Percentiles rank a stretch among this genome's conserved stretches.
Evolutionary conservation across 225 moss, liverwort and hornwort genomes (phyloP).

Genomic region (Sphagnum tenellum): DNA sequence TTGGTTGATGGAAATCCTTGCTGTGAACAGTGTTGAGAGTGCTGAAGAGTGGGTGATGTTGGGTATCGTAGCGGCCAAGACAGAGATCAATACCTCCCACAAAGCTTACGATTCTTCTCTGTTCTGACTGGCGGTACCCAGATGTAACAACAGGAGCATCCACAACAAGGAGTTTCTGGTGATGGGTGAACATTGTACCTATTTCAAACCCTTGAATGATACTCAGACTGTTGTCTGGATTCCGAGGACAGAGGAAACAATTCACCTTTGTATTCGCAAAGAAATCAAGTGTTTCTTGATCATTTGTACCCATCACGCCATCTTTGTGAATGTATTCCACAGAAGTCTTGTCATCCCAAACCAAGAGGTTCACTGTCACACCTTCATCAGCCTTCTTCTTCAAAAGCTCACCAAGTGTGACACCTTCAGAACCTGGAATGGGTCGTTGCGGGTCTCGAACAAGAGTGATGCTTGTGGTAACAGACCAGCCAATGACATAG

Average conservation of each 20-base stretch:
- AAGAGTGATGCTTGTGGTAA: constrained; percentile 69
- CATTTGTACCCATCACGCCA: constrained; percentile 87
- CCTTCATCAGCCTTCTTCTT: constrained; percentile 65
- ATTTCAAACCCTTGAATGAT: constrained; percentile 56
- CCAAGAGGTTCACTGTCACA: constrained; percentile 73
- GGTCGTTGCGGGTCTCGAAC: constrained; percentile 61
- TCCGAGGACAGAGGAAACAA: constrained; percentile 70
- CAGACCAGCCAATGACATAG: constrained; percentile 92
- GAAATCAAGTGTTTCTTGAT: constrained; percentile 54
- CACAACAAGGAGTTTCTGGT: constrained; percentile 68
- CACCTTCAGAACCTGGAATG: constrained; percentile 38
- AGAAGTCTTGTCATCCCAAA: constrained; percentile 86
- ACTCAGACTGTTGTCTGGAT: constrained; percentile 58
- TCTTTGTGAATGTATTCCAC: constrained; percentile 37
- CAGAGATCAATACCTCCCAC: constrained; percentile 81
- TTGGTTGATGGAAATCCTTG: constrained; percentile 75
- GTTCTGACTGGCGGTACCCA: constrained; percentile 8
- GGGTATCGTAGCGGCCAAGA: constrained; percentile 77
- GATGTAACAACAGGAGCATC: constrained; percentile 54
- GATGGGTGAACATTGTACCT: constrained; percentile 82
- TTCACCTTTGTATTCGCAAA: constrained; percentile 39
- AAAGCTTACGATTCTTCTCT: constrained; percentile 58
- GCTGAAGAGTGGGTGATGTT: constrained; percentile 54
- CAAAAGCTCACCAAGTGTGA: constrained; percentile 69
- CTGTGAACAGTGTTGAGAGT: constrained; percentile 36